Conservation (phyloP, 2,329 filamentous ascomycete genomes). For the Microcyclosporella mali region DNA sequence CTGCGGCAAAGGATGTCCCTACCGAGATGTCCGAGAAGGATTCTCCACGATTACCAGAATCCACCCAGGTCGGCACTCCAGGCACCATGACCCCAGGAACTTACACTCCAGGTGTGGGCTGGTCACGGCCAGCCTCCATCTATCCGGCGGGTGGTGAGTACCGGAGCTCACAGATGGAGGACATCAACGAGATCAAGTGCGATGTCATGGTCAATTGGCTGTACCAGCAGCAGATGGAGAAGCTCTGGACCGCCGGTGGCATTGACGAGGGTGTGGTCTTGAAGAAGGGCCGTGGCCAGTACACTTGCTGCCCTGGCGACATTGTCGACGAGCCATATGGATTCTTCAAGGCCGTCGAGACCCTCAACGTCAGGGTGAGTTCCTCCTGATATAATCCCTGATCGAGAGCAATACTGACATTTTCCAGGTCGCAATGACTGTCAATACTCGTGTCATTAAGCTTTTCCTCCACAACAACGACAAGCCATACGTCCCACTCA, state of each 20-base stretch:
- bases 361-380: conserved; percentile 51
- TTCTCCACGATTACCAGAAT: too few species aligned
- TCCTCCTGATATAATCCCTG: not conserved
- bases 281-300: conserved; percentile 47
- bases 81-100: conserved; percentile 23
- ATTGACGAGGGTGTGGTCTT: conserved; percentile 51
- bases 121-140: conserved; percentile 32
- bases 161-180: conserved; percentile 38
- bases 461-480: conserved; percentile 50
- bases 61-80: conserved; percentile 14
- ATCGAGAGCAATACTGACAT: not conserved
- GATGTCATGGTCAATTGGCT: conserved; percentile 61
- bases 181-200: conserved; percentile 49
- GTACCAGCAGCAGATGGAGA: conserved; percentile 55
- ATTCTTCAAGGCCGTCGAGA: conserved; percentile 46
- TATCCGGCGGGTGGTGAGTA: conserved; percentile 31
- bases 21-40: conserved; percentile 16
- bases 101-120: conserved; percentile 20
- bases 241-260: conserved; percentile 44
- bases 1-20: conserved; percentile 10
- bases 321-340: conserved; percentile 42
- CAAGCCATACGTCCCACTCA: conserved; percentile 52
- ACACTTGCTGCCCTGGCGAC: conserved; percentile 46
- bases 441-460: conserved; percentile 59
- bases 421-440: conserved; percentile 58